These are phyloP conservation scores for Fusarium sacchari DNA, from an alignment of 2,329 filamentous ascomycete species.

Conservation along the genomic window DNA sequence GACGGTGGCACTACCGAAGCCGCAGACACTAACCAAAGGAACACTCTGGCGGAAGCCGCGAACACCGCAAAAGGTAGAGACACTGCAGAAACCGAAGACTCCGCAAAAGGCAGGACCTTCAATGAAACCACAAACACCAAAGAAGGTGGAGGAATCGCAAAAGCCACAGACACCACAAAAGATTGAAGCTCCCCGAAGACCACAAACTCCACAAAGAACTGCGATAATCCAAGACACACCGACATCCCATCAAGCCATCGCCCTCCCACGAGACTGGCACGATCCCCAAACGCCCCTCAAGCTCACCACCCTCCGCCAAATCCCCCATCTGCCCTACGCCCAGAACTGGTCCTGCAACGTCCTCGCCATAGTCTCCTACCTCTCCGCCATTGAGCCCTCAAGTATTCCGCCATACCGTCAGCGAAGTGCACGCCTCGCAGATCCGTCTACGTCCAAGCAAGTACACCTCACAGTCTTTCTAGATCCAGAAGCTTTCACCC, in stretches of 20 bases:
- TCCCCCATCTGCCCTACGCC: constrained; percentile 64
- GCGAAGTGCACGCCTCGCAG: constrained; percentile 61
- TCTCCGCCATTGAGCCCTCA: constrained; percentile 60
- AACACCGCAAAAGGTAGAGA: neutral
- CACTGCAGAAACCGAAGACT: neutral
- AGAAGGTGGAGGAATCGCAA: neutral
- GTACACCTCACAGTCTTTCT: constrained; percentile 66
- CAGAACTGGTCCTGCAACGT: constrained; percentile 69
- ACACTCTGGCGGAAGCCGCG: neutral
- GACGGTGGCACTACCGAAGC: neutral
- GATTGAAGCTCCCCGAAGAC: neutral
- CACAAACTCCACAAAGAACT: constrained; percentile 8
- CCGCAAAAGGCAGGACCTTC: neutral
- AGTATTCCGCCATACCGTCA: constrained; percentile 61
- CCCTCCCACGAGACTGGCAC: constrained; percentile 54
- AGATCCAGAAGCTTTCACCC: constrained; percentile 60
- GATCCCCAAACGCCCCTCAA: constrained; percentile 58
- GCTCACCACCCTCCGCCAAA: constrained; percentile 60
- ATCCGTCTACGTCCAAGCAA: constrained; percentile 62
- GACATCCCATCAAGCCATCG: constrained; percentile 44
- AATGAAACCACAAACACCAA: neutral
- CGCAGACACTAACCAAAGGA: neutral
- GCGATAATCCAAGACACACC: constrained; percentile 6
- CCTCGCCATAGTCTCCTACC: constrained; percentile 59
- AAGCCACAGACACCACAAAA: neutral